Base-by-base conservation (phyloP, 176 grass and related monocot species). In the Phoenix roebelenii region DNA sequence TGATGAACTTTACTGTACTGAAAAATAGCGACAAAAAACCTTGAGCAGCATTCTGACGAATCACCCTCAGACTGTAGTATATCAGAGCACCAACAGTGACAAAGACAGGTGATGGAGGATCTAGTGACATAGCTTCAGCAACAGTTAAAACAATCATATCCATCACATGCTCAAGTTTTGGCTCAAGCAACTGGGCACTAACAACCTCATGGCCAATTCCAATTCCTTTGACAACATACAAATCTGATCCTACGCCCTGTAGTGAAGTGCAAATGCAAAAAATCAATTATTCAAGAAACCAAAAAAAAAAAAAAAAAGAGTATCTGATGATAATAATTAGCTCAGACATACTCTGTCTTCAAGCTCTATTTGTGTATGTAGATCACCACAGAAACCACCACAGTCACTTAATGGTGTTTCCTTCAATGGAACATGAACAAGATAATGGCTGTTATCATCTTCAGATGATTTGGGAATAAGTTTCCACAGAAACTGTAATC, bases 321-420 rank as follows among this genome's bases (percentile, higher is more conserved):
- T 16, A 15, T 65, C 16, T 49, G 19, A 20, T 22, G 35, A 49
- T 23, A 39, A 51, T 16, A n/a, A 63, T 63, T 72, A 63, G 29
- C 29, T 51, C 58, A 56, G 67, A 25, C 54, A 54, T 85, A 97
- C 92, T 80, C 61, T 81, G 25, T 97, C 87, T 85, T 97, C 92
- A 73, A 90, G 79, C 68, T 90, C 69, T 76, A 90, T 85, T 72
- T 89, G 87, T 23, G 60, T 58, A 80, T 91, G 68, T 73, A 91
- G 79, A 80, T 97, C 86, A 77, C 87, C 83, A 75, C 86, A 95
- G 29, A 90, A 90, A 25, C 91, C 86, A 79, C 78, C 68, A 72
- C 83, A 96, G 65, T 96, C 87, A 76, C 87, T 96, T 69, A 90
- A 66, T 72, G 82, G 86, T 79, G 92, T 88, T 72, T 96, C 92